Evolutionary conservation across 768 basidiomycete genomes (phyloP).

Genomic region (Rhodocollybia butyracea): DNA sequence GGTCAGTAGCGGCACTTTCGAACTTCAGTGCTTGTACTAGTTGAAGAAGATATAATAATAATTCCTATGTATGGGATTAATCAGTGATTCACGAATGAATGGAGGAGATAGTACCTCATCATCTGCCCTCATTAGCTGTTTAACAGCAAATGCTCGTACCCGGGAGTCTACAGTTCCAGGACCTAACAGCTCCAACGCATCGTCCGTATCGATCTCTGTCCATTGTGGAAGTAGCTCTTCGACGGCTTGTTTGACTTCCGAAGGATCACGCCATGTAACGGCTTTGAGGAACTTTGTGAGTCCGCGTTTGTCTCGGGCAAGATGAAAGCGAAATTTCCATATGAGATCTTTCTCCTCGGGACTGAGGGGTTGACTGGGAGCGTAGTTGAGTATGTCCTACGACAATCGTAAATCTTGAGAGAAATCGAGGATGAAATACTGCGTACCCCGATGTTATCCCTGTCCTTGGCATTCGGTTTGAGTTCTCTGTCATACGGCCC

Average conservation of each 20-base stretch:
- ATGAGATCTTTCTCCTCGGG: slow-evolving; percentile 94
- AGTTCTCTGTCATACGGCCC: slow-evolving; percentile 94
- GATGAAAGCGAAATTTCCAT: slow-evolving; percentile 99
- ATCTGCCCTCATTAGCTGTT: slow-evolving; percentile 85
- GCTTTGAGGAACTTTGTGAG: slow-evolving; percentile 97
- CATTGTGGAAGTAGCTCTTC: slow-evolving; percentile 93
- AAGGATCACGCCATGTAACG: slow-evolving; percentile 94
- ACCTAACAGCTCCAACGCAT: slow-evolving; percentile 91
- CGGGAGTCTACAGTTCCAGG: slow-evolving; percentile 88
- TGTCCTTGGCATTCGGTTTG: slow-evolving; percentile 93
- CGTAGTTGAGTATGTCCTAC: slow-evolving; percentile 86
- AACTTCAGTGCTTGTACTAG: slow-evolving; percentile 98
- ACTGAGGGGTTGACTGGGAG: slow-evolving; percentile 82
- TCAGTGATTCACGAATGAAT: neutral
- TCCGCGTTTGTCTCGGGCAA: slow-evolving; percentile 87
- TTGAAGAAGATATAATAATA: slow-evolving; percentile 89
- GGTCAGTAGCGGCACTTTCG: slow-evolving; percentile 78
- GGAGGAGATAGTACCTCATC: slow-evolving; percentile 68
- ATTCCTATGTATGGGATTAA: slow-evolving; percentile 54
- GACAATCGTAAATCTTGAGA: neutral
- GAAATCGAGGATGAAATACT: neutral
- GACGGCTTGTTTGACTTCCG: slow-evolving; percentile 96
- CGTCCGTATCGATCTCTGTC: slow-evolving; percentile 96
- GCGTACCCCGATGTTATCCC: slow-evolving; percentile 88
- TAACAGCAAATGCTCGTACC: slow-evolving; percentile 92